Conservation (phyloP, 176 grass and related monocot genomes). For the Cenchrus purpureus region DNA sequence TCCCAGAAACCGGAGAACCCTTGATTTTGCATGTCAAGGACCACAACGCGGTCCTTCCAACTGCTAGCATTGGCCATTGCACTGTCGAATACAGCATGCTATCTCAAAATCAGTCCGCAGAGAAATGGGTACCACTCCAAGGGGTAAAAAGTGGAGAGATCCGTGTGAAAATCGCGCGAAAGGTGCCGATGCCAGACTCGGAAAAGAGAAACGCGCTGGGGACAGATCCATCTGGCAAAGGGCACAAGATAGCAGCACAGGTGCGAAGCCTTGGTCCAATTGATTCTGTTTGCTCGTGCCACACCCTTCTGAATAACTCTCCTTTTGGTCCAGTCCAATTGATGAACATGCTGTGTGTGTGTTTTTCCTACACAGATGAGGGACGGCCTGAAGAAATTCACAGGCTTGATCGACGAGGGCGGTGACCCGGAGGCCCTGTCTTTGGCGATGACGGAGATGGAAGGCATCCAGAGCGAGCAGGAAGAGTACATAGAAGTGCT, state of each 20-base stretch:
- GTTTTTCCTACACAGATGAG: slow-evolving; percentile 55
- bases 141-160: slow-evolving; percentile 81
- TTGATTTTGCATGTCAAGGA: slow-evolving; percentile 79
- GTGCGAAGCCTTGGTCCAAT: slow-evolving; percentile 20
- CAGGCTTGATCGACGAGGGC: slow-evolving; percentile 62
- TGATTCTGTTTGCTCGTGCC: not conserved
- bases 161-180: slow-evolving; percentile 62
- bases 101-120: slow-evolving; percentile 59
- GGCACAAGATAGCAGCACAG: slow-evolving; percentile 61
- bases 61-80: slow-evolving; percentile 80
- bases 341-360: not conserved
- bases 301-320: not conserved
- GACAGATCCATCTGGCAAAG: slow-evolving; percentile 49
- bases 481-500: slow-evolving; percentile 69
- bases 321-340: not conserved
- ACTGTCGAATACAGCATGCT: slow-evolving; percentile 77
- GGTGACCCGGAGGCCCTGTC: slow-evolving; percentile 71
- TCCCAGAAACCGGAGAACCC: slow-evolving; percentile 76
- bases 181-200: slow-evolving; percentile 33
- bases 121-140: slow-evolving; percentile 91
- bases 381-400: slow-evolving; percentile 64
- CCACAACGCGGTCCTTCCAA: slow-evolving; percentile 82
- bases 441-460: slow-evolving; percentile 67
- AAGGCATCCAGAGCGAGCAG: slow-evolving; percentile 67
- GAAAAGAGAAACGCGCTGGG: slow-evolving; percentile 46